Base-by-base conservation (phyloP, 1,284 basidiomycete species). In the Ceratobasidium sp. region DNA sequence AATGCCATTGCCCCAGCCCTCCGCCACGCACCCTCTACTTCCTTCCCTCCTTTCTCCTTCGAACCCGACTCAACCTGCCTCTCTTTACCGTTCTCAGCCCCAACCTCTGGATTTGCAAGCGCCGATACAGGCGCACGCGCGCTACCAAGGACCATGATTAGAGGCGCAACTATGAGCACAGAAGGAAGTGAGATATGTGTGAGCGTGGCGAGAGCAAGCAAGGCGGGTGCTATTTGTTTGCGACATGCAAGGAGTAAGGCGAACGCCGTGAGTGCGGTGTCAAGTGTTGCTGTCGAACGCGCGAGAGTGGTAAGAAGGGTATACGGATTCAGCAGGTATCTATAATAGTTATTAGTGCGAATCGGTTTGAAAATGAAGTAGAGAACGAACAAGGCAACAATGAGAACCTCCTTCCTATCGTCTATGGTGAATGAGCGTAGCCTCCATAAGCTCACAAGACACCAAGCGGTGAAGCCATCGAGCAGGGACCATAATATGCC, bases 311-410 rank as follows among this genome's bases (percentile, higher is more conserved):
- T 91, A 0, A 95, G 86, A 65, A 97, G 84, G 5, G 94, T 86
- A 83, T 97, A 97, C 3, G 97, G 97, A 81, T 98, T 98, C 79
- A 97, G 85, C 2, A 98, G 89, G 84, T 93, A 96, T 54, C 95
- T 96, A 80, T 1, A 62, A 67, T 38, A 20, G 27, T 57, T 16
- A 52, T 76, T 62, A 78, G 81, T 23, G 30, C 59, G 62, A 64
- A 59, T 67, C 50, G 18, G 33, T 23, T 14, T 14, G 35, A 20
- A 35, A 44, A 67, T 41, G 10, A 70, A 44, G 41, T 27, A 27
- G 10, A 20, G 3, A 52, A 88, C 92, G 81, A 82, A 94, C 94
- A 89, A 83, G 30, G 89, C 88, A 41, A 88, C 90, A 57, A 96
- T 86, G 60, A 92, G 83, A 16, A 83, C 83, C 81, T 92, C 90